phyloP scores from a whole-genome alignment of 2,329 filamentous ascomycete species.

The Phaeophleospora eucalypticola region DNA sequence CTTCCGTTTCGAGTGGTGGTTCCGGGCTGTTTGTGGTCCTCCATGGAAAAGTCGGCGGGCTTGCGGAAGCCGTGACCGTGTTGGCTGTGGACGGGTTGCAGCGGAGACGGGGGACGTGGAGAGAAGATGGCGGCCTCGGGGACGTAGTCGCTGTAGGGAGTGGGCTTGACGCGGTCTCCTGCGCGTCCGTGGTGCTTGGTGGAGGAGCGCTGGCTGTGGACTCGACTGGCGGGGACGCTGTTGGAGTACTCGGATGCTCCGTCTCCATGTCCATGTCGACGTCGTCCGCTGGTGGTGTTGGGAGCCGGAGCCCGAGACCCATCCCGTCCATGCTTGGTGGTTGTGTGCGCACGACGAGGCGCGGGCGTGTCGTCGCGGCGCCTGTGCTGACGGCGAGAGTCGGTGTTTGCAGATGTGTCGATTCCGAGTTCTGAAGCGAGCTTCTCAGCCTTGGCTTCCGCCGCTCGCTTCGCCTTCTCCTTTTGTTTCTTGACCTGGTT shows the following conservation, averaged over 20 bases:
- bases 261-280: slow-evolving; percentile 5
- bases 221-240: too few species aligned
- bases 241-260: not conserved
- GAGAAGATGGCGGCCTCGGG: slow-evolving; percentile 11
- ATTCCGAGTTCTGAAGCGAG: slow-evolving; percentile 8
- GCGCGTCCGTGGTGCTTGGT: slow-evolving; percentile 4
- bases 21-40: slow-evolving; percentile 15
- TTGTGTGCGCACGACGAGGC: not conserved
- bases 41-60: slow-evolving; percentile 16
- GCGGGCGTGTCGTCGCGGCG: slow-evolving; percentile 11
- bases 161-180: slow-evolving; percentile 9
- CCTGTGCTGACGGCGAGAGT: not conserved
- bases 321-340: not conserved
- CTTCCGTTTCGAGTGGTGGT: slow-evolving; percentile 8
- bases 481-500: slow-evolving; percentile 17
- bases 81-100: slow-evolving; percentile 13
- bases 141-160: slow-evolving; percentile 13
- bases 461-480: slow-evolving; percentile 12
- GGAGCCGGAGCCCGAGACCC: slow-evolving; percentile 6
- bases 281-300: too few species aligned
- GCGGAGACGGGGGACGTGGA: slow-evolving; percentile 8
- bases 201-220: slow-evolving; percentile 5
- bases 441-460: slow-evolving; percentile 5
- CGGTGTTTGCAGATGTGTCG: not conserved
- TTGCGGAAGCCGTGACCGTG: slow-evolving; percentile 6